Evolutionary conservation across 1,139 yeast genomes (phyloP), one percentile per base, ranked within the genome.

Genomic region (Pichiaceae sp.): DNA sequence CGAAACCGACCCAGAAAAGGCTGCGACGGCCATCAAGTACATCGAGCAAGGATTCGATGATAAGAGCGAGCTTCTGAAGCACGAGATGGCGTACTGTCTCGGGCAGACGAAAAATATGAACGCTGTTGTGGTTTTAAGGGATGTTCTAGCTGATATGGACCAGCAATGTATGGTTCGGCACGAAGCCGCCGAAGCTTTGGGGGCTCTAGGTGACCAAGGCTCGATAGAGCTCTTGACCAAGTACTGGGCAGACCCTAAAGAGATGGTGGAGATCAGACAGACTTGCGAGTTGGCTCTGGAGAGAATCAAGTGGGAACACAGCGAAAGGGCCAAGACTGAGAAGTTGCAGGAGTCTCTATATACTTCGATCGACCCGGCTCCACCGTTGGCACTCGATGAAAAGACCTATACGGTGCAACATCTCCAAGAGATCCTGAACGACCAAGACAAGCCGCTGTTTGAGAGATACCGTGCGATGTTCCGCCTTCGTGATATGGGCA

Each of bases 391-490:
- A 14, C 34, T 51, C 12, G 48, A 52, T 34, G 80, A 93, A 32
- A 79, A 78, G 46, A 75, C 73, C 33, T 67, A 62, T 44, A 64
- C 72, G 56, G 68, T 91, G 32, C 78, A 70, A 24, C 77, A 78
- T 54, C 72, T 91, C 50, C 75, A 78, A 54, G 56, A 53, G 18
- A 70, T 84, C 42, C 70, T 93, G 54, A 86, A 85, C 58, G 81
- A 86, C 59, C 91, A 84, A 57, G 59, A 62, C 1, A 72, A 73
- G 52, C 82, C 96, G 16, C 71, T 93, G 49, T 93, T 93, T 57
- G 87, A 87, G 63, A 78, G 98, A 62, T 93, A 93, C 65, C 76
- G 98, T 63, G 98, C 96, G 44, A 93, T 93, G 98, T 93, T 93
- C 68, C 75, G 98, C 57, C 73, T 93, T 47, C 77, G 99, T 62